Evolutionary conservation across 352 stramenopile genomes (phyloP).

Genomic region (Phytophthora multivora): DNA sequence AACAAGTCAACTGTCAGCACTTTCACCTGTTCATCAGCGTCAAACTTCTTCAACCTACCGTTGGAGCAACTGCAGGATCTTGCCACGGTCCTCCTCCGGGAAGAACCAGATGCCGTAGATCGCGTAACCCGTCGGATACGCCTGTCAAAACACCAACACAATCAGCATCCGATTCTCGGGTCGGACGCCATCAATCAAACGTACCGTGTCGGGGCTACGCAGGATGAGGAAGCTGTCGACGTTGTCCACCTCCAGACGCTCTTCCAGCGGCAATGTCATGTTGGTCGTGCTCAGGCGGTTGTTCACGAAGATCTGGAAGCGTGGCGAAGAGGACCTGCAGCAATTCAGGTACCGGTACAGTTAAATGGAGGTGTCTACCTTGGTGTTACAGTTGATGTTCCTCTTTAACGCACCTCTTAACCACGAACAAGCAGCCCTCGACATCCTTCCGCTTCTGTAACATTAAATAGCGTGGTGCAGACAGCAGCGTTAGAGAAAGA

Average conservation of each 20-base stretch:
- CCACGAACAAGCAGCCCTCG: conserved; percentile 84
- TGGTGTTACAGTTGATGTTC: too few species aligned
- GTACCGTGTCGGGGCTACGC: conserved; percentile 63
- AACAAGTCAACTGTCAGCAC: conserved; percentile 20
- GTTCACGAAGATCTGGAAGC: conserved; percentile 90
- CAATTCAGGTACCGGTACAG: neutral
- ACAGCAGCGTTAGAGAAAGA: conserved; percentile 9
- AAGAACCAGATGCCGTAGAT: conserved; percentile 91
- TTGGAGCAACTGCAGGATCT: conserved; percentile 77
- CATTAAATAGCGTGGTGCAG: neutral
- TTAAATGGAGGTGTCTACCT: too few species aligned
- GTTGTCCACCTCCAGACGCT: conserved; percentile 77
- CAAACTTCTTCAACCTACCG: conserved; percentile 42
- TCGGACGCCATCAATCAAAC: conserved; percentile 4
- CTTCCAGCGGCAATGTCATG: conserved; percentile 79
- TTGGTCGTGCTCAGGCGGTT: conserved; percentile 90
- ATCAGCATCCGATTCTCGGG: neutral
- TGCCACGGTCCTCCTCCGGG: conserved; percentile 81
- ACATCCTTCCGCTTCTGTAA: conserved; percentile 87
- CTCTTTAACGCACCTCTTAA: conserved; percentile 58
- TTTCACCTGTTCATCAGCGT: neutral
- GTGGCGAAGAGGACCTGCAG: conserved; percentile 67
- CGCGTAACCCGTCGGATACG: conserved; percentile 63
- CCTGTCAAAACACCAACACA: conserved; percentile 22
- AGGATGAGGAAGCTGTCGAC: conserved; percentile 88